Base-by-base conservation (phyloP, 2,329 filamentous ascomycete genomes). In the Alternaria solani region DNA sequence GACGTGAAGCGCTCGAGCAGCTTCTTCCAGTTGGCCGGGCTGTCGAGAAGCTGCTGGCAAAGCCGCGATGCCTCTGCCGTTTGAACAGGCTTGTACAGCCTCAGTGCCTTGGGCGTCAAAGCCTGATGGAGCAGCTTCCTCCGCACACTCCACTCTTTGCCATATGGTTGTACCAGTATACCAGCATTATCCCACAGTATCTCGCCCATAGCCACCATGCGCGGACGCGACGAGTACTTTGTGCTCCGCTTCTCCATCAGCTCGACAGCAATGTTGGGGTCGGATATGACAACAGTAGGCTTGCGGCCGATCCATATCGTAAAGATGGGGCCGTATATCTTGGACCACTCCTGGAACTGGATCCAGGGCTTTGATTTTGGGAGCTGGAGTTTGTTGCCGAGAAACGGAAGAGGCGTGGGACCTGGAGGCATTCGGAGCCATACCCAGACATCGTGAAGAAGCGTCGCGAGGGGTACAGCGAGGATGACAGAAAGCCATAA, bases 131-230 rank as follows among this genome's bases (percentile, higher is more conserved):
- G 61, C 11, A 76, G 51, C 51, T 74, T 75, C 20, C 82, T 75
- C 30, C 83, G 72, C 11, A 80, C 64, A 41, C 75, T 78, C 81
- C 82, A 85, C 32, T 78, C 75, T 54, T 82, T 81, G 34, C 82
- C 81, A 69, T 85, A 76, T 1, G 81, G 82, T 68, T 84, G 81
- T 8, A 85, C 80, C 14, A 85, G 72, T 28, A 84, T 76, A n/a
- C 76, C 79, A 5, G 79, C 76, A 23, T 78, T 79, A 52, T 81
- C 77, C 75, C 80, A 81, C 36, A 80, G 75, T 28, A 82, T 78
- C 63, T 82, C 80, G 20, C 79, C 80, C 78, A 82, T 80, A 5
- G 80, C 78, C 7, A 83, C 79, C 71, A 81, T 81, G 28, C 80
- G 74, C 7, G 81, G 81, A n/a, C 81, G 67, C 2, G 78, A 81